Evolutionary conservation across 2,329 filamentous ascomycete species (phyloP).

Genomic region (Microsporum audouinii): DNA sequence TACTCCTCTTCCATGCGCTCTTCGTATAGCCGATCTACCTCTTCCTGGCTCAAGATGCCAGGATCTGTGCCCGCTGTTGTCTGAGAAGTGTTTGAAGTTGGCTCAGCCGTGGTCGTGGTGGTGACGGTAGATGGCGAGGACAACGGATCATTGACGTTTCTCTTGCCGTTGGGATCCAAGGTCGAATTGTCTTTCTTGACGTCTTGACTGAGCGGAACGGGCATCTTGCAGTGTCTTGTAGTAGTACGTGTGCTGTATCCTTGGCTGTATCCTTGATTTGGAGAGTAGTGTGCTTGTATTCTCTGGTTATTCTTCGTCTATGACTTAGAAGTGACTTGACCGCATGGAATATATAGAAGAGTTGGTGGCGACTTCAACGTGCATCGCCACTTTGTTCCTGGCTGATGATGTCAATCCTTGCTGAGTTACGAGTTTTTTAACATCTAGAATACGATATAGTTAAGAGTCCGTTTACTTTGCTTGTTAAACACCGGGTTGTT

Average conservation of each 20-base stretch:
- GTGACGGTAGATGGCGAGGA: slow-evolving; percentile 1
- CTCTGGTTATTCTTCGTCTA: no score
- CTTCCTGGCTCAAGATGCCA: slow-evolving; percentile 26
- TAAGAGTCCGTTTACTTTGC: no score
- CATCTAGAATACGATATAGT: no score
- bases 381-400: neutral
- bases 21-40: slow-evolving; percentile 35
- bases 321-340: no score
- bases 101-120: slow-evolving; percentile 1
- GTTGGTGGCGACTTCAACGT: neutral
- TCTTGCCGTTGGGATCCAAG: slow-evolving; percentile 3
- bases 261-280: neutral
- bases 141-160: neutral
- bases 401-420: neutral
- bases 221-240: slow-evolving; percentile 4
- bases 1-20: slow-evolving; percentile 40
- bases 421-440: no score
- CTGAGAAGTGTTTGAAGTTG: neutral
- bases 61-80: neutral
- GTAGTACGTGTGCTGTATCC: neutral
- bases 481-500: neutral
- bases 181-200: slow-evolving; percentile 1
- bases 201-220: neutral
- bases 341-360: neutral
- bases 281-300: neutral